phyloP scores from a whole-genome alignment of 208 protist genomes.

The Trypanosoma platydactyli region DNA sequence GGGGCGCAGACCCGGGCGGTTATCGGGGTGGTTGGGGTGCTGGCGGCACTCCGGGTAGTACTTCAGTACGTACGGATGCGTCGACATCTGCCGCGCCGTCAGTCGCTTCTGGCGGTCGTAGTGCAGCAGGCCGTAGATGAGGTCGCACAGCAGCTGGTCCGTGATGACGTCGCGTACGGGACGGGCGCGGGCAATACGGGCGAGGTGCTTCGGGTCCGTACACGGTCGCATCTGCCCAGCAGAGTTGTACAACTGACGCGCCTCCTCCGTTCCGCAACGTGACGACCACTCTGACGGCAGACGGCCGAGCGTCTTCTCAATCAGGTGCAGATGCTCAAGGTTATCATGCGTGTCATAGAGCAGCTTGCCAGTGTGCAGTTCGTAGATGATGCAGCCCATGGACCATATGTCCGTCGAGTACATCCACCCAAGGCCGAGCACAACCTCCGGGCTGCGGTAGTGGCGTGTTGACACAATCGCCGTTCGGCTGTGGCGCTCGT shows the following conservation, averaged over 20 bases:
- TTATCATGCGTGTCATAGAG: conserved; percentile 76
- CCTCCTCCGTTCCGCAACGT: too few species aligned
- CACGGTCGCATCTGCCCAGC: too few species aligned
- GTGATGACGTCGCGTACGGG: too few species aligned
- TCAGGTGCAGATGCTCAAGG: conserved; percentile 77
- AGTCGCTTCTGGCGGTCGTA: conserved; percentile 86
- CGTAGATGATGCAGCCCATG: conserved; percentile 81
- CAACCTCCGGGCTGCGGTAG: conserved; percentile 78
- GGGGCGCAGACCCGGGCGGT: conserved; percentile 48
- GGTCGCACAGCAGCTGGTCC: too few species aligned
- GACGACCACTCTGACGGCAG: conserved; percentile 90
- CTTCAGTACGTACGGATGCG: conserved; percentile 77
- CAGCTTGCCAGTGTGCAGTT: conserved; percentile 73
- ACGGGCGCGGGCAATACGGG: too few species aligned
- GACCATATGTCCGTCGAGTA: conserved; percentile 75
- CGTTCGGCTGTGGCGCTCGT: too few species aligned
- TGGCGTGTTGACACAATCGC: conserved; percentile 82
- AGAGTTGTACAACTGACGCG: too few species aligned
- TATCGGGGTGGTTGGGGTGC: conserved; percentile 64
- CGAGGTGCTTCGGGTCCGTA: too few species aligned
- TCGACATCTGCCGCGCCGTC: conserved; percentile 67
- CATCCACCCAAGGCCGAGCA: conserved; percentile 74
- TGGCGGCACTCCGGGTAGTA: conserved; percentile 76
- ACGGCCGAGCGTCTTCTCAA: conserved; percentile 76
- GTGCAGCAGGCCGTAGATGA: too few species aligned